Conservation (phyloP, 2,329 filamentous ascomycete genomes). For the Cryphonectria naterciae region DNA sequence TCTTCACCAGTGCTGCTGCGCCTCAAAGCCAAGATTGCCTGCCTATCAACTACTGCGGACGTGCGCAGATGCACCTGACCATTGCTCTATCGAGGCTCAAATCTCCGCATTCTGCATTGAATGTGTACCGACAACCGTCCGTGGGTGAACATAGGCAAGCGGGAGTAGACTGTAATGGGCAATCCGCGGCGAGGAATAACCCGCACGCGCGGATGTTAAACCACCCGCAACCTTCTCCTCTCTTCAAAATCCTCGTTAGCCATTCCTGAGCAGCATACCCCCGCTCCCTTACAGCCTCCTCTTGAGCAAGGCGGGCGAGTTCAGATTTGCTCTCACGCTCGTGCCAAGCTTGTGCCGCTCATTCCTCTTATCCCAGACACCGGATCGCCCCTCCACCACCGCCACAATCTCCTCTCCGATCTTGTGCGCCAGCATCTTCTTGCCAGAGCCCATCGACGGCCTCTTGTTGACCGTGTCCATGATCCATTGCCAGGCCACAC, state of each 20-base stretch:
- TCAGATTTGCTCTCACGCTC: constrained; percentile 74
- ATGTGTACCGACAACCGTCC: not conserved
- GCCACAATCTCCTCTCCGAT: constrained; percentile 86
- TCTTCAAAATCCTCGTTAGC: too few relatives aligned
- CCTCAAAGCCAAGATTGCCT: constrained; percentile 8
- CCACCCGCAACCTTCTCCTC: not conserved
- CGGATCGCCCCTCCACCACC: constrained; percentile 83
- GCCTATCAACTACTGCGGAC: not conserved
- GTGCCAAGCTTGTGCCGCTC: constrained; percentile 81
- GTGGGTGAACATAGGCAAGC: not conserved
- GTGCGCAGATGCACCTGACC: not conserved
- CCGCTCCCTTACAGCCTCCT: constrained; percentile 35
- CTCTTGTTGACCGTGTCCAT: constrained; percentile 81
- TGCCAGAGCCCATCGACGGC: constrained; percentile 71
- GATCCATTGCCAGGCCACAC: constrained; percentile 86
- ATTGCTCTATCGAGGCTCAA: not conserved
- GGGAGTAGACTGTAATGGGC: not conserved
- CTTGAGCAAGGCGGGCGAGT: constrained; percentile 41
- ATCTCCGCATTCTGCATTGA: not conserved
- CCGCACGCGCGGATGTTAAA: not conserved
- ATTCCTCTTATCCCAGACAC: constrained; percentile 81
- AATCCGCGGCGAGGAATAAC: not conserved
- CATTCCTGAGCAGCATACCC: not conserved
- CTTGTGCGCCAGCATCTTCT: constrained; percentile 72
- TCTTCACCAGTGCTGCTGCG: constrained; percentile 4